These are phyloP conservation scores for Colletotrichum cereale DNA, from an alignment of 2,329 filamentous ascomycete genomes.

Conservation along the genomic window DNA sequence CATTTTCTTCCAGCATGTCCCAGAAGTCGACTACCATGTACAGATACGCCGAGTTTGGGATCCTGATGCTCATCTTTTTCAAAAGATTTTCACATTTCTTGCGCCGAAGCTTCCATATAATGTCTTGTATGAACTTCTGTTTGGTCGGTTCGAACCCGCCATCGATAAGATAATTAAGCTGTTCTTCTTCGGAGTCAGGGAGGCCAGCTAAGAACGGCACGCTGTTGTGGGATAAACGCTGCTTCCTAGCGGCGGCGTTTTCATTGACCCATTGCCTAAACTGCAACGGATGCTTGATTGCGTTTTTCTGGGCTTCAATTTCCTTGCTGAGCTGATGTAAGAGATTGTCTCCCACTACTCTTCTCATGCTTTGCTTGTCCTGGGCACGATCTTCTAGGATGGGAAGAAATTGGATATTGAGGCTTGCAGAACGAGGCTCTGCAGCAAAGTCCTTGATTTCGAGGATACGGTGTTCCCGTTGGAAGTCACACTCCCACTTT, in stretches of 20 bases:
- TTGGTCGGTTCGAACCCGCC: conserved; percentile 69
- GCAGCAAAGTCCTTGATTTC: conserved; percentile 68
- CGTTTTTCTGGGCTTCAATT: conserved; percentile 63
- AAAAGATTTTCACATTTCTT: conserved; percentile 66
- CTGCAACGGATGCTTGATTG: conserved; percentile 61
- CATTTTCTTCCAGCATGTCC: conserved; percentile 69
- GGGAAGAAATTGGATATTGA: conserved; percentile 78
- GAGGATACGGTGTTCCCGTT: conserved; percentile 70
- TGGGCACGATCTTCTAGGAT: conserved; percentile 74
- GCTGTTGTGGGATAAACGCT: conserved; percentile 54
- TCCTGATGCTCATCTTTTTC: conserved; percentile 69
- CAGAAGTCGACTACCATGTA: conserved; percentile 78
- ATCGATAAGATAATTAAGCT: conserved; percentile 65
- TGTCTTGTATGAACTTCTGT: conserved; percentile 61
- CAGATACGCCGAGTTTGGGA: conserved; percentile 71
- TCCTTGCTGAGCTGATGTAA: conserved; percentile 62
- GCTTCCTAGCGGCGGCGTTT: conserved; percentile 50
- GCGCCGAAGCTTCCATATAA: conserved; percentile 61
- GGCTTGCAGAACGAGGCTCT: conserved; percentile 61
- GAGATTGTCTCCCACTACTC: conserved; percentile 63
- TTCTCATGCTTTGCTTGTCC: conserved; percentile 58
- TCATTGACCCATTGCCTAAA: conserved; percentile 68
- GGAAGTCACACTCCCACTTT: conserved; percentile 72
- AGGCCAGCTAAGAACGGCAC: conserved; percentile 63
- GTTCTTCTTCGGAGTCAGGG: conserved; percentile 63